A percentile compares a stretch with the other conserved stretches of the same genome.
These are phyloP conservation scores for Talaromyces sp. DNA, from an alignment of 2,329 filamentous ascomycete genomes.

Conservation along the genomic window DNA sequence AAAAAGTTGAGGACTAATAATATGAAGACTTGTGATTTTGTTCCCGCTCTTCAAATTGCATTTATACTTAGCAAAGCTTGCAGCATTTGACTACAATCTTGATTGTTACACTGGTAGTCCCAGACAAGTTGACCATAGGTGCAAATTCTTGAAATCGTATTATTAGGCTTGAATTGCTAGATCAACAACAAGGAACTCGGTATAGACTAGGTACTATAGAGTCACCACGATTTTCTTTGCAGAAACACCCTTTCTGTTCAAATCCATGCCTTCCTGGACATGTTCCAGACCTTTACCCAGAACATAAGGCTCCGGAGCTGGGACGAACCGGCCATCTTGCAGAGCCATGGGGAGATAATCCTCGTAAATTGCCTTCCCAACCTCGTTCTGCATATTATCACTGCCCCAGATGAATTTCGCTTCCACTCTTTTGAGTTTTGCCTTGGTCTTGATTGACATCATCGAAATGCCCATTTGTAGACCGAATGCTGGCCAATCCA, in stretches of 20 bases:
- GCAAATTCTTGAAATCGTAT: not conserved
- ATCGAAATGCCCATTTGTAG: not conserved
- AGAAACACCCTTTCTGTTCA: not conserved
- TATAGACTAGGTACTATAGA: not conserved
- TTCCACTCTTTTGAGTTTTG: not conserved
- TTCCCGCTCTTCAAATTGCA: not conserved
- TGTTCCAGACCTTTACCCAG: not conserved
- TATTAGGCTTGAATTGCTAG: not conserved
- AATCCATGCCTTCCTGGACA: not conserved
- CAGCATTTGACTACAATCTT: too few relatives aligned
- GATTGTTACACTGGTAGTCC: too few relatives aligned
- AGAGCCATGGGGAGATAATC: not conserved
- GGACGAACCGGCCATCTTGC: not conserved
- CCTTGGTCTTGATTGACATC: not conserved
- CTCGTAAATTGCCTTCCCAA: slow-evolving; percentile 3
- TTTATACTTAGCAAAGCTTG: too few relatives aligned
- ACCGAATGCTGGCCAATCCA: not conserved
- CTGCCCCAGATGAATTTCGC: not conserved
- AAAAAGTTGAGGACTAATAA: too few relatives aligned
- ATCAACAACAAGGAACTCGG: not conserved
- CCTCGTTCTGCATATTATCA: not conserved
- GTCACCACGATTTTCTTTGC: not conserved
- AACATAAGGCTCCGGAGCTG: not conserved
- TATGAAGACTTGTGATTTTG: too few relatives aligned
- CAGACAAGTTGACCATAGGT: too few relatives aligned